Conservation (phyloP, 768 basidiomycete genomes). For the Punctularia strigosozonata region DNA sequence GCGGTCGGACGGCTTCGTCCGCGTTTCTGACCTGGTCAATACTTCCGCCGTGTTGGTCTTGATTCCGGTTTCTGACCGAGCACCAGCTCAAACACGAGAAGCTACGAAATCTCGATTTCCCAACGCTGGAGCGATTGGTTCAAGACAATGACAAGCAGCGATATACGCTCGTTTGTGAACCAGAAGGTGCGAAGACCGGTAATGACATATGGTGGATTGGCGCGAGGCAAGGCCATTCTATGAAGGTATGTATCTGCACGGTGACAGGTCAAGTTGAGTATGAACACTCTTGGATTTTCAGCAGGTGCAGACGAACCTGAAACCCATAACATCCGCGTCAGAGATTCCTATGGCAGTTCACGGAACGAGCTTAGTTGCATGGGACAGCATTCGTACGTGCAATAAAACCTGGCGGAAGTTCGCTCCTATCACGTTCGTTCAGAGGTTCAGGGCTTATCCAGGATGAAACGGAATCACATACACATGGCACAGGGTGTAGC, state of each 20-base stretch:
- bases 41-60: not conserved
- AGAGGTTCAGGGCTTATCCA: constrained; percentile 67
- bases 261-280: not conserved
- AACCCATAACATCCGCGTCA: constrained; percentile 37
- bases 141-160: constrained; percentile 54
- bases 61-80: not conserved
- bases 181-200: constrained; percentile 18
- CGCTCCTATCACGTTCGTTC: not conserved
- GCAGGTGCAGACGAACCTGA: constrained; percentile 60
- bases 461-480: constrained; percentile 85
- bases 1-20: constrained; percentile 77
- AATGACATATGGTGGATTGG: constrained; percentile 68
- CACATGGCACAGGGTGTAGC: constrained; percentile 78
- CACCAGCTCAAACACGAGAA: constrained; percentile 59
- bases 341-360: constrained; percentile 80
- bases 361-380: constrained; percentile 60
- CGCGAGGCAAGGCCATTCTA: constrained; percentile 85
- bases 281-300: constrained; percentile 16
- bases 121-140: constrained; percentile 50
- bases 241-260: constrained; percentile 38
- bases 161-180: constrained; percentile 47
- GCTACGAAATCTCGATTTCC: constrained; percentile 46
- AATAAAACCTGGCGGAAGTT: not conserved
- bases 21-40: constrained; percentile 74
- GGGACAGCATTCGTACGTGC: constrained; percentile 55